Conservation (phyloP, 192 early-diverging fungal species). For the Backusella circina region DNA sequence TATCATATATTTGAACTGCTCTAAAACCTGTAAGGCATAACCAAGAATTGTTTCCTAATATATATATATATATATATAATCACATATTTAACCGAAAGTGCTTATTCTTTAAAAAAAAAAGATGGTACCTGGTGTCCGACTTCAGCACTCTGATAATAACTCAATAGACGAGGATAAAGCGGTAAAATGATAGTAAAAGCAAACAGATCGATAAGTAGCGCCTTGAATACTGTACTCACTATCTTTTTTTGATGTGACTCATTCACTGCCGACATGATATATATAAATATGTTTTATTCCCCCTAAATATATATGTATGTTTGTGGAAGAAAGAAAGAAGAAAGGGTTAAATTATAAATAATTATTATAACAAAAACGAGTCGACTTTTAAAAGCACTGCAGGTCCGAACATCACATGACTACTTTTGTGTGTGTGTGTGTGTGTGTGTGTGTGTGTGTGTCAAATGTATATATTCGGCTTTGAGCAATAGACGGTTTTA, state of each 20-base stretch:
- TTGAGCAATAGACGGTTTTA: too few relatives aligned
- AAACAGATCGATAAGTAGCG: constrained; percentile 91
- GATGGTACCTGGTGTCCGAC: constrained; percentile 35
- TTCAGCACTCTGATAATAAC: constrained; percentile 77
- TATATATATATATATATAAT: too few relatives aligned
- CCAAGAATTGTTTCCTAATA: constrained; percentile 30
- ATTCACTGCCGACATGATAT: neutral
- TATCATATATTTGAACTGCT: constrained; percentile 31
- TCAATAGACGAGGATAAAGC: constrained; percentile 84
- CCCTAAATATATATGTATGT: neutral
- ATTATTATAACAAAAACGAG: neutral
- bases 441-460: too few relatives aligned
- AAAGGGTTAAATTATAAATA: neutral
- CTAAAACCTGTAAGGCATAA: constrained; percentile 18
- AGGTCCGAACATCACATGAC: neutral
- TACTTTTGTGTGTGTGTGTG: too few relatives aligned
- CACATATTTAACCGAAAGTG: too few relatives aligned
- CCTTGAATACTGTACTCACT: constrained; percentile 70
- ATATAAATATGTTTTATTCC: too few relatives aligned
- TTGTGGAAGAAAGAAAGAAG: neutral
- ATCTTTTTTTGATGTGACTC: neutral
- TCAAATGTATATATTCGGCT: too few relatives aligned
- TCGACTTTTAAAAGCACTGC: neutral
- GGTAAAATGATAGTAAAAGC: constrained; percentile 98
- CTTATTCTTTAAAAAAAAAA: too few relatives aligned